These are phyloP conservation scores for Adansonia gregorii DNA, from an alignment of 441 rosid genomes.

Conservation along the genomic window DNA sequence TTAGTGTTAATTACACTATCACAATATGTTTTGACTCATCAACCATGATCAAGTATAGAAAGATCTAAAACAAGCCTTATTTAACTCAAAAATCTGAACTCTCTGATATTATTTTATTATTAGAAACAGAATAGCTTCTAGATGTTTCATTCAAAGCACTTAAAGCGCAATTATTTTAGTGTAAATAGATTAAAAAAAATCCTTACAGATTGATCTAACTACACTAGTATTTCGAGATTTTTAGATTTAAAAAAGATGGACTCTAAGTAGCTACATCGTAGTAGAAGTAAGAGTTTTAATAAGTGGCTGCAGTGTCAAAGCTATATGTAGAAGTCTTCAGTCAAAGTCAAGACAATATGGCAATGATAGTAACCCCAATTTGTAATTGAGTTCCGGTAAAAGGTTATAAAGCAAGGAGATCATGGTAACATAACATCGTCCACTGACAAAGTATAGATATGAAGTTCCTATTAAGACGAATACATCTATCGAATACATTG, in stretches of 20 bases:
- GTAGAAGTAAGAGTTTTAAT: not conserved
- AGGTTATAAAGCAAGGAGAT: not conserved
- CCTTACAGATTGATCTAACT: not conserved
- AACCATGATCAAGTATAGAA: not conserved
- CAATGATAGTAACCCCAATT: not conserved
- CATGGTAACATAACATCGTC: not conserved
- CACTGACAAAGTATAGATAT: not conserved
- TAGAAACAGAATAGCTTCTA: conserved; percentile 1
- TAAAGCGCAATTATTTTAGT: not conserved
- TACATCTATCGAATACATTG: not conserved
- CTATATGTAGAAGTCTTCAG: not conserved
- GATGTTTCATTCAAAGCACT: conserved; percentile 4
- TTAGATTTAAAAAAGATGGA: not conserved
- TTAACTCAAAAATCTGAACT: not conserved
- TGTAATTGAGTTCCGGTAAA: not conserved
- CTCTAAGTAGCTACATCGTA: not conserved
- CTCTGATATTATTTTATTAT: not conserved
- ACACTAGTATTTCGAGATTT: not conserved
- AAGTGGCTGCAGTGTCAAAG: not conserved
- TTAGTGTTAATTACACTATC: not conserved
- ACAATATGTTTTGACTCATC: not conserved
- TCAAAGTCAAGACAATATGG: not conserved
- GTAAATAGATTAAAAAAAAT: not conserved
- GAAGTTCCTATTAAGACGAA: not conserved
- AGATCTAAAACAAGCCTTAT: conserved; percentile 4